Evolutionary conservation across 768 basidiomycete genomes (phyloP), one percentile per base, ranked within the genome.

Genomic region (Suillus tomentosus): DNA sequence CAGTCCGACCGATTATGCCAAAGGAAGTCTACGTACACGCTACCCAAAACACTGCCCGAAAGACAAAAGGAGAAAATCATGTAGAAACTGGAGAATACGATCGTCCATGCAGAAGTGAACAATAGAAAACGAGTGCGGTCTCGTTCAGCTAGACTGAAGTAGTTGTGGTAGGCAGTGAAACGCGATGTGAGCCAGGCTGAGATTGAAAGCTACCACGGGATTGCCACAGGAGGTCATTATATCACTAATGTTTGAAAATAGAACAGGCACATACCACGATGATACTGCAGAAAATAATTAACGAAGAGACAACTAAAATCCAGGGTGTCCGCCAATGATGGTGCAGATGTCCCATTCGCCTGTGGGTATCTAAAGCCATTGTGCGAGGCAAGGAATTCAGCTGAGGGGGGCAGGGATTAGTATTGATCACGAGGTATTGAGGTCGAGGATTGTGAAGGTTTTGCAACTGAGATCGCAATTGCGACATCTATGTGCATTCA

Each of bases 81-180:
- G 76, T 83, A 87, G 53, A 86, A 83, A 81, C 45, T 8, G 9
- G 36, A 36, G 36, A 88, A 77, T 59, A 87, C 69, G 13, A 89
- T 74, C 0, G 90, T 92, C 91, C 91, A 93, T 70, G 80, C 79
- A 11, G 88, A 88, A n/a, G 81, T 70, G 79, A 94, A 93, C 42
- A 91, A 79, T 47, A 87, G 77, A 77, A 85, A 92, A 42, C 84
- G 82, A 1, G 89, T 85, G 55, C 89, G 84, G 69, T 88, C 85
- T 54, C 85, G 85, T 66, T 87, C 82, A 39, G 79, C 72, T 13
- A 67, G 64, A 65, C 72, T 82, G 60, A 77, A 78, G 71, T 78
- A 84, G 78, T 89, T 81, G 75, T 85, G 79, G 66, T 82, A 78
- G 36, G 74, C 62, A 73, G 87, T 85, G 79, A 85, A 94, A 51